Base-by-base conservation (phyloP, 73 alveolate species). In the Paramecium pentaurelia region DNA sequence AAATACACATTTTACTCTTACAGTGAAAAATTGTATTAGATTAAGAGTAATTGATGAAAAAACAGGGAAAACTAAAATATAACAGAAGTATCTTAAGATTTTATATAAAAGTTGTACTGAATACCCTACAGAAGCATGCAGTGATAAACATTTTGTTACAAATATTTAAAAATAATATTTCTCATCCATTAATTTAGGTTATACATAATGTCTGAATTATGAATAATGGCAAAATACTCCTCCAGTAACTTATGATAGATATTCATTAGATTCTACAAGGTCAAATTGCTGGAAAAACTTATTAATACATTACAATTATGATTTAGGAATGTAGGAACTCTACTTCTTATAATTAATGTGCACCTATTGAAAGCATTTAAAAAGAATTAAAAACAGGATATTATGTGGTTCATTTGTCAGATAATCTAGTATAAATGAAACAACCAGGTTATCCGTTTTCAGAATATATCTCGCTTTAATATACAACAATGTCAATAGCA, bases 41-140 rank as follows among this genome's bases (percentile, higher is more conserved):
- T 20, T 32, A 25, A 80, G 73, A 47, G 44, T 20, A 8, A 49
- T 42, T 10, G 91, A 80, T 28, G 47, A 42, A 44, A 1, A 0
- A 2, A 80, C 91, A 22, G 73, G 73, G 18, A 49, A 80, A 80
- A 27, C 47, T 8, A 45, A 80, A 47, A 36, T 80, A 2, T 16
- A 20, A 5, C 32, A 45, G 42, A 45, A 40, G 71, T 49, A 80
- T 47, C 42, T 10, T 42, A 14, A 4, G 49, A 40, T 22, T 42
- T 45, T 14, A 9, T 80, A 20, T 20, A 11, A n/a, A 25, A 80
- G 91, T 32, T 80, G 91, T 47, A 49, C 75, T n/a, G 36, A 60
- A 20, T 80, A 80, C 14, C 77, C 91, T 9, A 28, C 58, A 27
- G 91, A 80, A 49, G 49, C 91, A 22, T 80, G 91, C 75, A 47